Base-by-base conservation (phyloP, 2,329 filamentous ascomycete genomes). In the Alternaria viburni region DNA sequence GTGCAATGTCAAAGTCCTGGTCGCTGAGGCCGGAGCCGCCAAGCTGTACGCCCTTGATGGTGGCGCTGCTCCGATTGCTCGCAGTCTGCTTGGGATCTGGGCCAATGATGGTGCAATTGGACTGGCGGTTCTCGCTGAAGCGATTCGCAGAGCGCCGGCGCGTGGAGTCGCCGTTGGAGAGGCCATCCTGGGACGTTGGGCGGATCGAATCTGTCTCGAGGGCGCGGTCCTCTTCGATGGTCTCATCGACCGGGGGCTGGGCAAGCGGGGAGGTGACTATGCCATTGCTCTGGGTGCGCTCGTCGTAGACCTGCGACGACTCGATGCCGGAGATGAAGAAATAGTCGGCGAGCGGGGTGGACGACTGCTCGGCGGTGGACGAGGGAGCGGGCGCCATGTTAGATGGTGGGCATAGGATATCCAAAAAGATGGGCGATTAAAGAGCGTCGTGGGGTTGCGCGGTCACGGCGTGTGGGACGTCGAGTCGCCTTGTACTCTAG, bases 1-100 rank as follows among this genome's bases (percentile, higher is more conserved):
- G 85, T 25, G 96, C 95, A 75, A 92, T 90, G 77, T 98, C 96
- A 74, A 99, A 99, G 79, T 98, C 96, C 74, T 92, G 93, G 76
- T 97, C 93, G 61, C 82, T 88, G 28, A 88, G 80, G 13, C 78
- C 81, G 5, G 79, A 77, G 19, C 75, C 79, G 58, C 80, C 82
- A 59, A 78, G 54, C 59, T 80, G 79, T 21, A 82, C 59, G 54
- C 79, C 82, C 70, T 85, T 87, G 73, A 90, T 88, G 17, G 88
- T 90, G 55, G 87, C 80, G 77, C 88, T 90, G 78, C 88, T 90
- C 61, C 88, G 82, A 69, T 89, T 90, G 80, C 88, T 90, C 60
- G 81, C 82, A n/a, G 85, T 80, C 43, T 83, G 82, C 57, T 81
- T 83, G 67, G 79, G 78, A 64, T 76, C 82, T 65, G 74, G 70